phyloP scores from a whole-genome alignment of 2,329 filamentous ascomycete genomes.

The Teratosphaeriaceae sp. region DNA sequence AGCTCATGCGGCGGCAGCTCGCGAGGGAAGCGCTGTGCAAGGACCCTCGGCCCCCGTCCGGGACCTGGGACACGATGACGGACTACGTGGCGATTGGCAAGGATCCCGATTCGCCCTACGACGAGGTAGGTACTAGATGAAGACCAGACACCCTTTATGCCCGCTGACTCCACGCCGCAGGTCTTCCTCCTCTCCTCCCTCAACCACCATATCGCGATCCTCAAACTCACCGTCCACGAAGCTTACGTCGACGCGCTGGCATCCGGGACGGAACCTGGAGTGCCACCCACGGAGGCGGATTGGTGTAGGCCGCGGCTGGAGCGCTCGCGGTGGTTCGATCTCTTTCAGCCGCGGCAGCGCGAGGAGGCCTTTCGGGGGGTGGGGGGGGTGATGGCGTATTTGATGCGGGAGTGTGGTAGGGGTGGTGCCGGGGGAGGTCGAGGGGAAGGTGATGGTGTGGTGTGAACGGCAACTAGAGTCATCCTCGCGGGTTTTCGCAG shows the following conservation, averaged over 20 bases:
- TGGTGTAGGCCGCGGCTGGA: slow-evolving; percentile 50
- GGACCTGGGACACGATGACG: slow-evolving; percentile 51
- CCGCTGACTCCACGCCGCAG: slow-evolving; percentile 27
- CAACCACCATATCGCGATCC: slow-evolving; percentile 55
- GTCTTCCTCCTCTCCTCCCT: slow-evolving; percentile 56
- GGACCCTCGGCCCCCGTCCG: slow-evolving; percentile 41
- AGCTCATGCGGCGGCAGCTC: too few relatives aligned
- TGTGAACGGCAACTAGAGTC: not conserved
- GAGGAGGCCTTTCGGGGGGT: slow-evolving; percentile 50
- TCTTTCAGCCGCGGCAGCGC: slow-evolving; percentile 49
- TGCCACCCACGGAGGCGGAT: slow-evolving; percentile 27
- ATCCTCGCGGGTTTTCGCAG: too few relatives aligned
- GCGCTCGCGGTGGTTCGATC: slow-evolving; percentile 53
- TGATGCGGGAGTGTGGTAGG: slow-evolving; percentile 28
- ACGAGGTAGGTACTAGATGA: slow-evolving; percentile 40
- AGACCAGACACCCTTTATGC: not conserved
- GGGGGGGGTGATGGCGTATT: slow-evolving; percentile 52
- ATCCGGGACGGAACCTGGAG: slow-evolving; percentile 32
- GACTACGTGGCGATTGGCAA: slow-evolving; percentile 53
- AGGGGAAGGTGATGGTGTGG: too few relatives aligned
- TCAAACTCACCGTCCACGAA: slow-evolving; percentile 52
- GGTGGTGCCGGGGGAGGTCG: not conserved
- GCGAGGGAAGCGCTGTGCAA: too few relatives aligned
- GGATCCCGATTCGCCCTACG: slow-evolving; percentile 27
- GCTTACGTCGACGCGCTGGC: slow-evolving; percentile 51